Evolutionary conservation across 2,329 filamentous ascomycete species (phyloP), one percentile per base, ranked within the genome.

Genomic region (Ophiobolus disseminans): DNA sequence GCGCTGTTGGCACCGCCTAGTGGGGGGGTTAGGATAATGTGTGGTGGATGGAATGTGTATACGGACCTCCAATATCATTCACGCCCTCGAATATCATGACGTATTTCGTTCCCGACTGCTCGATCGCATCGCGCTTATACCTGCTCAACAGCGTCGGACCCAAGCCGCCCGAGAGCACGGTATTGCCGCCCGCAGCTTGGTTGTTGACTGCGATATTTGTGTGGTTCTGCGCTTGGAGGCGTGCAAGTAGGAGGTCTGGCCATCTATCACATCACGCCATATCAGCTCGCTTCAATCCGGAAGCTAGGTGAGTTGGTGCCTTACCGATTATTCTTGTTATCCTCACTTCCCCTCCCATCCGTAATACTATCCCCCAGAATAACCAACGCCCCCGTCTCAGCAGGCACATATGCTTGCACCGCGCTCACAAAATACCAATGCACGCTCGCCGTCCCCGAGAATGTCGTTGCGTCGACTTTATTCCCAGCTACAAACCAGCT

Each of bases 131-230:
- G n/a, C 86, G 79, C 62, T 86, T 80, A 53, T 88, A 79, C 4
- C 86, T 81, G 31, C 78, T 75, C 23, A 87, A 72, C 0, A 83
- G 79, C 28, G 82, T 83, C 2, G 86, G 86, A 0, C 86, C 86
- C 0, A 87, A 75, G 0, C 86, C 82, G 41, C 86, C 84, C 8
- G 73, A 72, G 1, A 89, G 77, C 2, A 89, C 78, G 0, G 84
- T 75, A 68, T 89, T 89, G n/a, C 86, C 86, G 35, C 86, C 86
- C 1, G 86, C 86, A 1, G 85, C 86, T 69, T 88, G 82, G 72
- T 89, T 88, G 54, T 80, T 75, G 10, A 88, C 71, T 10, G 79
- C 78, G 40, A 88, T 78, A 51, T 80, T 17, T 71, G 74, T 37
- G 80, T 78, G 10, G 67, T 55, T 8, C 67, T 63, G 37, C 20